Evolutionary conservation across 345 rosid species (phyloP), one percentile per base, ranked within the genome.

Genomic region (Gossypium mustelinum): DNA sequence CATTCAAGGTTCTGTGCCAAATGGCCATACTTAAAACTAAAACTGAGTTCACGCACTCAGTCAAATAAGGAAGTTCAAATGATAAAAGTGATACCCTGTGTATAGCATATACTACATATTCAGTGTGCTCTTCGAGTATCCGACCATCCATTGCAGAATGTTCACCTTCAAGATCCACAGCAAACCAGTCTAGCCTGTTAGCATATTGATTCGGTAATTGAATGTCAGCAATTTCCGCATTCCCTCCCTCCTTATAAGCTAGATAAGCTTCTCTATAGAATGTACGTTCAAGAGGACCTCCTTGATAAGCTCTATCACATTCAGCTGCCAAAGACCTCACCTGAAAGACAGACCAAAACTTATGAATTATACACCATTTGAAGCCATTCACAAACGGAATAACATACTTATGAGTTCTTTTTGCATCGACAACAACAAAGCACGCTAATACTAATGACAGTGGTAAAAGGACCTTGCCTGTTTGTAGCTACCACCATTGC

Each of bases 151-250:
- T 95, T 75, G 99, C 99, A 78, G 99, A 95, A 86, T 91, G 97
- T 86, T 95, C 99, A 82, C 98, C 99, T 90, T 90, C 98, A 81
- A 95, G 98, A 87, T 95, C 99, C 79, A 93, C 99, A 48, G 97
- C 86, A 83, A 95, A 93, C 99, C 99, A 95, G 64, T 95, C 98
- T 69, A 95, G 79, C 82, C 82, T 87, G 73, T 82, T 81, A 48
- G 76, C 67, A 84, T 91, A 95, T 29, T 83, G 94, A 68, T 81
- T 89, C 44, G 97, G 86, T 45, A 89, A 81, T 74, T 79, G 85
- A 78, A 88, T 85, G 58, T 77, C 85, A 65, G 79, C 73, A 17
- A 72, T 52, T 75, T 81, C 85, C 70, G 47, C 75, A 67, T 84
- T 83, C 60, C 84, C 88, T 68, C 86, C 89, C 83, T 82, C 90